Evolutionary conservation across 164 flowering plant genomes (phyloP).

Genomic region (Stephania japonica): DNA sequence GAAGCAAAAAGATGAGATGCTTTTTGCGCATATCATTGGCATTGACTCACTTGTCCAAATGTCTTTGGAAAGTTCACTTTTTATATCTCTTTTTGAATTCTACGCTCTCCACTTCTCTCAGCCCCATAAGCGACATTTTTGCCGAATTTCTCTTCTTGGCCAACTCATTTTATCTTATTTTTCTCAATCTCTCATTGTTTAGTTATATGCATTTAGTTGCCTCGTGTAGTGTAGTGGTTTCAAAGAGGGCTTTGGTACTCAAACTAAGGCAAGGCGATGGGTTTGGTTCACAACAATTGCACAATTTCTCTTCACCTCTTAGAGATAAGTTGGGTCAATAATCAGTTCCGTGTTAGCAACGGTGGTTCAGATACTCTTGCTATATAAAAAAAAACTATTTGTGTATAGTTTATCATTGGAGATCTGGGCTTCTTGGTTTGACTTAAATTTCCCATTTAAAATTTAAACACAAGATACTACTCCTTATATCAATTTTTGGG

Average conservation of each 20-base stretch:
- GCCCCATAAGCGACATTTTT: neutral
- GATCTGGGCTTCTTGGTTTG: neutral
- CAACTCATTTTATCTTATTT: neutral
- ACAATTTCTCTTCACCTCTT: too few species aligned
- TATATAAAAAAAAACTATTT: too few species aligned
- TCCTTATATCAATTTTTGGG: neutral
- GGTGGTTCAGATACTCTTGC: too few species aligned
- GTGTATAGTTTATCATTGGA: neutral
- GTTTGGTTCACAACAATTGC: too few species aligned
- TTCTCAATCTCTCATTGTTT: neutral
- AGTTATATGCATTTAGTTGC: too few species aligned
- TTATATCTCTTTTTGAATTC: slow-evolving; percentile 28
- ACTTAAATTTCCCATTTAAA: neutral
- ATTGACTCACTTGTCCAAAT: slow-evolving; percentile 67
- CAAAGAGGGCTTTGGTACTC: too few species aligned
- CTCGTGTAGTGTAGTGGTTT: too few species aligned
- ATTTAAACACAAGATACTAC: neutral
- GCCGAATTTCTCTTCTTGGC: neutral
- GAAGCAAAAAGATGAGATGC: slow-evolving; percentile 20
- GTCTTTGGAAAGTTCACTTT: slow-evolving; percentile 62
- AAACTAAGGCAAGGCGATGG: too few species aligned
- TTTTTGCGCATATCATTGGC: slow-evolving; percentile 51
- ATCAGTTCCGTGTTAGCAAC: too few species aligned
- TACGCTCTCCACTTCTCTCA: neutral
- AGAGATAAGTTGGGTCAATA: too few species aligned